phyloP scores from a whole-genome alignment of 2,329 filamentous ascomycete species.

The Cytospora piceicola region DNA sequence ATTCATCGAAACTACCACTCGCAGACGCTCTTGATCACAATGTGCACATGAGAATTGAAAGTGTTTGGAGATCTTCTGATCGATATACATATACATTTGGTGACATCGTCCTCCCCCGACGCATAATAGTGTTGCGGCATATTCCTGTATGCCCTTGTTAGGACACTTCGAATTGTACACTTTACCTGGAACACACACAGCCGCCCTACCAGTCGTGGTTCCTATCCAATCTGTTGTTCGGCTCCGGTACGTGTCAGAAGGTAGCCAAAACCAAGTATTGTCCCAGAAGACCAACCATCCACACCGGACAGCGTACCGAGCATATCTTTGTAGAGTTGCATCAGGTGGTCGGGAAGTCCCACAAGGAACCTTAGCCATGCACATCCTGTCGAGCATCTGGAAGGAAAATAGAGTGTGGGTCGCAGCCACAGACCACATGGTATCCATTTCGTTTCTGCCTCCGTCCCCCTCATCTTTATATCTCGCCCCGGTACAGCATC shows the following conservation, averaged over 20 bases:
- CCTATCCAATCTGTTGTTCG: not conserved
- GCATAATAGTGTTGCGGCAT: slow-evolving; percentile 12
- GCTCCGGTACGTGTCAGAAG: not conserved
- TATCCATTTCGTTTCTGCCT: not conserved
- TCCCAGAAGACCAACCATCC: not conserved
- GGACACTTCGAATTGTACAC: slow-evolving; percentile 9
- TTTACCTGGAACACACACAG: not conserved
- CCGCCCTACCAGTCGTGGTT: not conserved
- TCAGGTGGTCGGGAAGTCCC: not conserved
- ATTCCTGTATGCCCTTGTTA: slow-evolving; percentile 3
- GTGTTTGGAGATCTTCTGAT: slow-evolving; percentile 6
- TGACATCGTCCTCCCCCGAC: not conserved
- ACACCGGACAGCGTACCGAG: not conserved
- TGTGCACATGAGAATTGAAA: slow-evolving; percentile 6
- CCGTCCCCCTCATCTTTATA: slow-evolving; percentile 42
- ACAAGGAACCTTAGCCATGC: not conserved
- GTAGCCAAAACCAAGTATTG: not conserved
- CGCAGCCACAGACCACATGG: not conserved
- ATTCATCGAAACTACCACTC: not conserved
- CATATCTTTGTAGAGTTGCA: not conserved
- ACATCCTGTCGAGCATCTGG: not conserved
- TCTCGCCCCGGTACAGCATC: slow-evolving; percentile 56
- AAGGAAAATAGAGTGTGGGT: not conserved
- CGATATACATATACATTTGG: slow-evolving; percentile 16
- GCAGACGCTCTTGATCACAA: not conserved